These are phyloP conservation scores for Penicillium desertorum DNA, from an alignment of 495 filamentous ascomycete genomes.

Conservation along the genomic window DNA sequence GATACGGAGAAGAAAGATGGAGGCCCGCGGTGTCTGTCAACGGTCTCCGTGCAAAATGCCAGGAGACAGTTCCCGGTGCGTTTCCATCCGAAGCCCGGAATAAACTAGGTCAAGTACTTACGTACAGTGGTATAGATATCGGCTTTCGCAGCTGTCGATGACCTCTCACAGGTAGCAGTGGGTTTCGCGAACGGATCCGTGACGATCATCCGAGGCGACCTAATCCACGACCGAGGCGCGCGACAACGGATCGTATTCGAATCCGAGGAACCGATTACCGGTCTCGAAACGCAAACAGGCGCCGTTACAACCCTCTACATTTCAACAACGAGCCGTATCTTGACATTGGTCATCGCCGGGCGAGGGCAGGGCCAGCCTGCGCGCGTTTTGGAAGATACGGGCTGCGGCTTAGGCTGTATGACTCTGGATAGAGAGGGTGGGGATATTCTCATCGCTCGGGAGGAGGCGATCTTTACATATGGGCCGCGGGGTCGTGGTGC, in stretches of 20 bases:
- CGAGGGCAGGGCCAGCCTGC: conserved; percentile 87
- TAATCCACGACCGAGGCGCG: conserved; percentile 94
- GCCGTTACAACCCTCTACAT: conserved; percentile 81
- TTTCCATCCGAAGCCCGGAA: not conserved
- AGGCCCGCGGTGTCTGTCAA: conserved; percentile 79
- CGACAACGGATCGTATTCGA: conserved; percentile 95
- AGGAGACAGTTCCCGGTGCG: conserved; percentile 85
- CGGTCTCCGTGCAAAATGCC: conserved; percentile 82
- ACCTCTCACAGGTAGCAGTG: conserved; percentile 87
- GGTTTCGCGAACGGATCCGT: conserved; percentile 96
- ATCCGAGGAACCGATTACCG: conserved; percentile 94
- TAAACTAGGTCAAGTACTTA: not conserved
- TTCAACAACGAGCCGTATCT: conserved; percentile 83
- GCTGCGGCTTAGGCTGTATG: conserved; percentile 92
- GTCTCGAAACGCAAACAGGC: conserved; percentile 59
- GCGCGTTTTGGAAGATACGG: conserved; percentile 79
- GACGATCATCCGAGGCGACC: conserved; percentile 86
- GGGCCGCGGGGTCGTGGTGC: conserved; percentile 80
- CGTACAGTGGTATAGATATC: conserved; percentile 62
- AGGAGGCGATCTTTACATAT: conserved; percentile 95
- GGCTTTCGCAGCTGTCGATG: conserved; percentile 80
- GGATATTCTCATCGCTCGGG: conserved; percentile 84
- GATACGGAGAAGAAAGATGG: conserved; percentile 96
- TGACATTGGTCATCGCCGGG: conserved; percentile 81
- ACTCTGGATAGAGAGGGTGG: conserved; percentile 73